Conservation (phyloP, 1,284 basidiomycete genomes). For the Mycena sp. region DNA sequence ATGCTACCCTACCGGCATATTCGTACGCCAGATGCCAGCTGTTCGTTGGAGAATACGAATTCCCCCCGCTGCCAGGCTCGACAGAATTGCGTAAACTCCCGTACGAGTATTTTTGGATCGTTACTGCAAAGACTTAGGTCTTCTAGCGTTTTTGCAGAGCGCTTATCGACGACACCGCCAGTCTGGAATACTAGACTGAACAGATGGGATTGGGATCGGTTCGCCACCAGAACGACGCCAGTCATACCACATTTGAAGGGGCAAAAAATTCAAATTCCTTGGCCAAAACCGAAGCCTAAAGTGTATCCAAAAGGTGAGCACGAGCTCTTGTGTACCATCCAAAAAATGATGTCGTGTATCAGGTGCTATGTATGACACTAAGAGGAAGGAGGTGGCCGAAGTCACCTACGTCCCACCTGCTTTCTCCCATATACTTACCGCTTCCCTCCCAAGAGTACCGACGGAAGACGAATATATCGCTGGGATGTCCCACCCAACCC, state of each 20-base stretch:
- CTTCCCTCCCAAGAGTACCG: conserved; percentile 52
- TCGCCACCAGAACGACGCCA: conserved; percentile 71
- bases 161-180: conserved; percentile 67
- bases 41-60: conserved; percentile 72
- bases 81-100: conserved; percentile 52
- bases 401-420: conserved; percentile 74
- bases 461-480: conserved; percentile 68
- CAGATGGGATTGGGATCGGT: conserved; percentile 72
- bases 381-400: conserved; percentile 61
- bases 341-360: conserved; percentile 49
- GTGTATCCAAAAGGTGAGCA: conserved; percentile 47
- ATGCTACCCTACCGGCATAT: conserved; percentile 49
- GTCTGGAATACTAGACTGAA: conserved; percentile 61
- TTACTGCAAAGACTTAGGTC: background rate
- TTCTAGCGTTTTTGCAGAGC: conserved; percentile 77
- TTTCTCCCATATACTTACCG: conserved; percentile 51
- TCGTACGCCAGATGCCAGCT: conserved; percentile 84
- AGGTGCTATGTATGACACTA: conserved; percentile 61
- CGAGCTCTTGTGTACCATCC: conserved; percentile 11
- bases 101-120: conserved; percentile 46
- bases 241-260: conserved; percentile 56
- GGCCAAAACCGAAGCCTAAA: conserved; percentile 64
- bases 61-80: conserved; percentile 56
- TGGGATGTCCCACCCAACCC: conserved; percentile 58
- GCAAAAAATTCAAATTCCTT: conserved; percentile 64